Evolutionary conservation across 768 basidiomycete genomes (phyloP).

Genomic region (Phaeotremella skinneri): DNA sequence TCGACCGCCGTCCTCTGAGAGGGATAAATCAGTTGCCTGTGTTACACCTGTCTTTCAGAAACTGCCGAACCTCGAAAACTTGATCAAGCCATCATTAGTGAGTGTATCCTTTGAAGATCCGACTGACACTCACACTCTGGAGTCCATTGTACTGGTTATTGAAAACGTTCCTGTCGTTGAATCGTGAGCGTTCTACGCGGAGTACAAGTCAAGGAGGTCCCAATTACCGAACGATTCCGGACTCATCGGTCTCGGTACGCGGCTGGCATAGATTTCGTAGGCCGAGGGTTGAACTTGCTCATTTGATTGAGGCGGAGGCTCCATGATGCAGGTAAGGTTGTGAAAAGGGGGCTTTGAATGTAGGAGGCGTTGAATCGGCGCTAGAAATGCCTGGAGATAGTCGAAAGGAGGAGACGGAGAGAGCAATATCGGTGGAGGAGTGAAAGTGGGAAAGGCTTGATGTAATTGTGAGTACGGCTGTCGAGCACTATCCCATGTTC

Average conservation of each 20-base stretch:
- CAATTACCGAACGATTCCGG: neutral
- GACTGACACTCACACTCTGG: slow-evolving; percentile 10
- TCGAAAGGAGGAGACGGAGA: too few species aligned
- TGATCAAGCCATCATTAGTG: neutral
- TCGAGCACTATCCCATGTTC: too few species aligned
- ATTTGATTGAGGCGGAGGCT: neutral
- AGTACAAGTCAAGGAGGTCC: neutral
- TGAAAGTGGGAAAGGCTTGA: too few species aligned
- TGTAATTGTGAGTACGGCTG: too few species aligned
- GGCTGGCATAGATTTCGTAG: neutral
- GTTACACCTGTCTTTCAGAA: too few species aligned
- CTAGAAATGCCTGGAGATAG: too few species aligned
- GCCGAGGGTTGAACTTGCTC: neutral
- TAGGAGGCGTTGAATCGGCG: too few species aligned
- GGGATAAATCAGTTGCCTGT: neutral
- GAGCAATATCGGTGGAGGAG: too few species aligned
- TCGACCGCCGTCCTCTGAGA: slow-evolving; percentile 13
- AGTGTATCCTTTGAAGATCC: neutral
- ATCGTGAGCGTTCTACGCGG: neutral
- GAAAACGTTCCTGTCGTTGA: slow-evolving; percentile 11
- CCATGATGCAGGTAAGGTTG: too few species aligned
- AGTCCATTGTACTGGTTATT: slow-evolving; percentile 12
- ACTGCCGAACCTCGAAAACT: slow-evolving; percentile 16
- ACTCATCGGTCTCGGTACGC: neutral
- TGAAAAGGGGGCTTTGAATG: too few species aligned